Base-by-base conservation (phyloP, 2,329 filamentous ascomycete genomes). In the Fusarium sp. region DNA sequence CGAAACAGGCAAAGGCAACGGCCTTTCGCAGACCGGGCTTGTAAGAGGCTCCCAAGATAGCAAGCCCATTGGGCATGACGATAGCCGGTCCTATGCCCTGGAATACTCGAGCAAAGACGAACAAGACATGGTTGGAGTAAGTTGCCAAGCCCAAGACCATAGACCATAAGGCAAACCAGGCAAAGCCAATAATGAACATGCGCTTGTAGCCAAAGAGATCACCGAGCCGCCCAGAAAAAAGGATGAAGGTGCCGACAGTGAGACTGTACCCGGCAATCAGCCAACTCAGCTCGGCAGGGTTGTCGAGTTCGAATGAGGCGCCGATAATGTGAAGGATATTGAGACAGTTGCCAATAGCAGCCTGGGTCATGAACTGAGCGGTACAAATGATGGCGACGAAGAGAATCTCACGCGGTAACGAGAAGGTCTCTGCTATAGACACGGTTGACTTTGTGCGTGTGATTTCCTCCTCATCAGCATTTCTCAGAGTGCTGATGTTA, bases 61-160 rank as follows among this genome's bases (percentile, higher is more conserved):
- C 88, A 22, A 91, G 74, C 0, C 80, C 86, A 60, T 89, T 91
- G 1, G 89, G 88, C 24, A 91, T 76, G 10, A 82, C 75, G 31
- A 91, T 77, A 1, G 87, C 86, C 0, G 86, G 85, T 0, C 88
- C 89, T 15, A 88, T 80, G 0, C 86, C 85, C 60, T 88, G 85
- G 3, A 87, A 70, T 0, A 81, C 83, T 6, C 85, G 78, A n/a
- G 79, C 77, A 32, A 81, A 75, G 56, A 83, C 77, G 65, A 85
- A 85, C 11, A 84, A 73, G 2, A 78, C 74, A 49, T 72, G 73
- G 49, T 72, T 73, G 6, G 77, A 77, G 53, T 79, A 81, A 43
- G 71, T 69, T 2, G 74, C 70, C 0, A 78, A 53, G 0, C 84
- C 85, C 5, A 77, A 78, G 2, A 83, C 59, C 12, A 85, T 69